Evolutionary conservation across 257 asterid genomes (phyloP).

Genomic region (Prunella vulgaris): DNA sequence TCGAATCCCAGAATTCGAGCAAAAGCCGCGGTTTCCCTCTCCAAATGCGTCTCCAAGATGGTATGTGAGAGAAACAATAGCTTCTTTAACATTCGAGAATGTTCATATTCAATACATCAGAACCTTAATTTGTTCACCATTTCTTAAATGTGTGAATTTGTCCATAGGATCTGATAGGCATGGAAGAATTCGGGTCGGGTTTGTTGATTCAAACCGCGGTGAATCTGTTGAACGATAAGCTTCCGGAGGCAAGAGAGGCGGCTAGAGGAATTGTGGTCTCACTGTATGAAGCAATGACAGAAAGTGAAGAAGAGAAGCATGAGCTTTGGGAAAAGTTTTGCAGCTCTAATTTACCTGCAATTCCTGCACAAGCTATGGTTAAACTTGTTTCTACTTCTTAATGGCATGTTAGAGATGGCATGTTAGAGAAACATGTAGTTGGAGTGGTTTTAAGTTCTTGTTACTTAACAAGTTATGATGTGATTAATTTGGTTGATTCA

Average conservation of each 20-base stretch:
- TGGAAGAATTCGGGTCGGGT: constrained; percentile 64
- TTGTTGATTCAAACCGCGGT: constrained; percentile 49
- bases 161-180: constrained; percentile 56
- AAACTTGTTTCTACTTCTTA: constrained; percentile 49
- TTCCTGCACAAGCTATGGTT: constrained; percentile 73
- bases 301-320: constrained; percentile 54
- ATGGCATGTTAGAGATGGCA: neutral
- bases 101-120: neutral
- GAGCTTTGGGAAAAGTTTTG: constrained; percentile 89
- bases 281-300: constrained; percentile 43
- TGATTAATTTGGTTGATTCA: constrained; percentile 13
- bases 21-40: constrained; percentile 68
- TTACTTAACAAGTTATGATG: neutral
- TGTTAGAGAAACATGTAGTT: neutral
- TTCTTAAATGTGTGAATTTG: too few species aligned
- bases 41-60: constrained; percentile 73
- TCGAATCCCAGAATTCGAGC: constrained; percentile 75
- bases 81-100: neutral
- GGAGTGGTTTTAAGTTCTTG: neutral
- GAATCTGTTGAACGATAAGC: constrained; percentile 68
- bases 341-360: constrained; percentile 66
- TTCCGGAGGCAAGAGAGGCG: constrained; percentile 93
- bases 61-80: constrained; percentile 28
- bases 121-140: neutral
- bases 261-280: constrained; percentile 57